These are phyloP conservation scores for Prunus armeniaca DNA, from an alignment of 306 rosid genomes.

Conservation along the genomic window DNA sequence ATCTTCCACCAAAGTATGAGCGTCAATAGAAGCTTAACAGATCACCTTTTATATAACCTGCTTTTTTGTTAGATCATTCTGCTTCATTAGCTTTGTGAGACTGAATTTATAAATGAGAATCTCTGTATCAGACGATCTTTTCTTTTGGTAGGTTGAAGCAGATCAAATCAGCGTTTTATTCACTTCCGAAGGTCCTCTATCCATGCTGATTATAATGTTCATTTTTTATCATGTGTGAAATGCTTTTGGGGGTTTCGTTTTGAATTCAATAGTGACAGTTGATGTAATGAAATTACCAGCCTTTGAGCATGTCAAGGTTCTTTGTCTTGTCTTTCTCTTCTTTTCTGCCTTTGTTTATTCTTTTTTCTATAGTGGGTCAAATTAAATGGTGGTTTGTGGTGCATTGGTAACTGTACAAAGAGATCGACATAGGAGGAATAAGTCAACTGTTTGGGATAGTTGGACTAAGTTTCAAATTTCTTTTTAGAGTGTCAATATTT, in stretches of 20 bases:
- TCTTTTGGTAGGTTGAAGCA: slow-evolving; percentile 62
- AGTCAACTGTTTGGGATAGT: too few relatives aligned
- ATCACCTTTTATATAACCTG: background rate
- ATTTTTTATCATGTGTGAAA: background rate
- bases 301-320: background rate
- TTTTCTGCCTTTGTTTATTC: background rate
- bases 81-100: background rate
- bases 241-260: background rate
- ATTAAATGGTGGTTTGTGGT: background rate
- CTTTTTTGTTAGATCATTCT: background rate
- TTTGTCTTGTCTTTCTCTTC: background rate
- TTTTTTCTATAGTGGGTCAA: background rate
- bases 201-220: slow-evolving; percentile 3
- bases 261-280: background rate
- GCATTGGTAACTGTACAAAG: background rate
- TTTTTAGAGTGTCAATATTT: too few relatives aligned
- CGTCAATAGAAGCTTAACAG: background rate
- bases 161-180: slow-evolving; percentile 87
- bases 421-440: background rate
- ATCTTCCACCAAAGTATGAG: background rate
- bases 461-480: too few relatives aligned
- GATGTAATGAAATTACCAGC: background rate
- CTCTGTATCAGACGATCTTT: background rate
- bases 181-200: slow-evolving; percentile 60
- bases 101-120: background rate